Base-by-base conservation (phyloP, 192 early-diverging fungal species). In the Linnemannia zychae region DNA sequence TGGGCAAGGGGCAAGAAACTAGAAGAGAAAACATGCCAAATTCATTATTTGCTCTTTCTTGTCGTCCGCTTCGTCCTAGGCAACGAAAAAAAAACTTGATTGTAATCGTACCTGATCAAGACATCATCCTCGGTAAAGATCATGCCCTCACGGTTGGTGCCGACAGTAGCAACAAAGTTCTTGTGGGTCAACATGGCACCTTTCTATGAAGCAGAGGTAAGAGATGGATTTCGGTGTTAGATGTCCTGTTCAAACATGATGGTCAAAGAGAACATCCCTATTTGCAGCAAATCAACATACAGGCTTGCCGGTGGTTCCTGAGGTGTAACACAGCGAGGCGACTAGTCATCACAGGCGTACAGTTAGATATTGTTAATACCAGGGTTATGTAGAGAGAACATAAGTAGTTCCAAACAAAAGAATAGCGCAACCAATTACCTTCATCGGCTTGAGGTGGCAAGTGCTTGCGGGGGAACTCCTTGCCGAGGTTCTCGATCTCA, bases 1-100 rank as follows among this genome's bases (percentile, higher is more conserved):
- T 98, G 98, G 33, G 98, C 96, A 47, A 98, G 88, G 18, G 98
- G 98, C 82, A 99, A 92, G 77, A 85, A 85, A 70, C 83, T 84
- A 65, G 3, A 38, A 9, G 16, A 4, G 57, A 63, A 24, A 24
- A 1, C 2, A 65, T 12, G 28, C 9, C 4, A 9, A 2, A 36
- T 34, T 28, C 28, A 33, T 34, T 17, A 12, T n/a, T n/a, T n/a
- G n/a, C n/a, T n/a, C n/a, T n/a, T n/a, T n/a, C n/a, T n/a, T n/a
- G n/a, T n/a, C n/a, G n/a, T n/a, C n/a, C n/a, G n/a, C n/a, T n/a
- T n/a, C n/a, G n/a, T n/a, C n/a, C n/a, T 33, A 72, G 18, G 11
- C 67, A 22, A 40, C 9, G 34, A 38, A 37, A 4, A 13, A 4
- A 37, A n/a, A n/a, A n/a, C n/a, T n/a, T n/a, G n/a, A n/a, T n/a